A percentile compares a stretch with the other conserved stretches of the same genome.
Conservation (phyloP, 768 basidiomycete genomes). For the Butyriboletus loyo region DNA sequence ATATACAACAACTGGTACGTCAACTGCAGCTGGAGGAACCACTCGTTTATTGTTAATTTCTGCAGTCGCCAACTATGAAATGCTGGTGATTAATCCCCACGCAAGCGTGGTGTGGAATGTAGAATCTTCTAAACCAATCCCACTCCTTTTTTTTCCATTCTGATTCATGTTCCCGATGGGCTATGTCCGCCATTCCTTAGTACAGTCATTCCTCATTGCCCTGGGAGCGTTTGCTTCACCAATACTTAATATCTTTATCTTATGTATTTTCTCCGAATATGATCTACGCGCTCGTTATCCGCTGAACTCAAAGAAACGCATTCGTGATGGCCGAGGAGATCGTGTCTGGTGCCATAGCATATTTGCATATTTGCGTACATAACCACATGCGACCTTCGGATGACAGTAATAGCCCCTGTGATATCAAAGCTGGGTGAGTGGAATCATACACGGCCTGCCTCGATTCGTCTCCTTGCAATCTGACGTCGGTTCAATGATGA, state of each 20-base stretch:
- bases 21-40: background rate
- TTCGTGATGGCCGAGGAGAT: background rate
- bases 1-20: slow-evolving; percentile 30
- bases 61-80: slow-evolving; percentile 11
- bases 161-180: background rate
- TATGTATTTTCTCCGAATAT: background rate
- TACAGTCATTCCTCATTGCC: background rate
- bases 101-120: background rate
- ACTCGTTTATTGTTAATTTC: background rate
- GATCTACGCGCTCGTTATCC: slow-evolving; percentile 9
- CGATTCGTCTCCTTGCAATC: slow-evolving; percentile 82
- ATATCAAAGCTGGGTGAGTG: slow-evolving; percentile 15
- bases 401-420: slow-evolving; percentile 17
- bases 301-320: background rate
- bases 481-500: slow-evolving; percentile 80
- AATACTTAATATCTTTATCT: slow-evolving; percentile 8
- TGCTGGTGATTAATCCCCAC: background rate
- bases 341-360: slow-evolving; percentile 22
- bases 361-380: slow-evolving; percentile 32
- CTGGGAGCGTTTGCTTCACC: background rate
- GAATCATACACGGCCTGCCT: slow-evolving; percentile 66
- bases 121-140: background rate
- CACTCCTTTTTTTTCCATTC: too few relatives aligned
- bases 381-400: slow-evolving; percentile 14
- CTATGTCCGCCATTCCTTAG: background rate